Conservation (phyloP, 176 grass and related monocot genomes). For the Oryza coarctata region DNA sequence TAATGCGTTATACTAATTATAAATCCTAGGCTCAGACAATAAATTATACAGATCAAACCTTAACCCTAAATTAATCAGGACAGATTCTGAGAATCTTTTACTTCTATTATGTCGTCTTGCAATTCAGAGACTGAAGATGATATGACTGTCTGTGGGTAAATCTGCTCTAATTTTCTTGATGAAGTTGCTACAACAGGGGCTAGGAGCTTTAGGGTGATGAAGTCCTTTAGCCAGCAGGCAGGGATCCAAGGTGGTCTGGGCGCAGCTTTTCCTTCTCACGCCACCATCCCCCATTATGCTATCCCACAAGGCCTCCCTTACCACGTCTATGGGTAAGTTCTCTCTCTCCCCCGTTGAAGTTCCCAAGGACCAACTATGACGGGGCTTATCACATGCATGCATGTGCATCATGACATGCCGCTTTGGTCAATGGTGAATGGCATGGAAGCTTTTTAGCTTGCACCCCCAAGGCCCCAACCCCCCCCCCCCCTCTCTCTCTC, state of each 20-base stretch:
- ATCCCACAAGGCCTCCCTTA: constrained; percentile 91
- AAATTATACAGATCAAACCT: constrained; percentile 28
- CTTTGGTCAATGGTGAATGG: constrained; percentile 59
- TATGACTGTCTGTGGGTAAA: constrained; percentile 8
- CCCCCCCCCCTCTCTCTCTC: not conserved
- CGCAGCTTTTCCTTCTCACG: constrained; percentile 76
- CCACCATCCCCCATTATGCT: constrained; percentile 95
- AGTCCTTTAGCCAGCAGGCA: constrained; percentile 78
- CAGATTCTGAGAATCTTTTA: constrained; percentile 52
- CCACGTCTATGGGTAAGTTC: constrained; percentile 77
- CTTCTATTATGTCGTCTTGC: constrained; percentile 50
- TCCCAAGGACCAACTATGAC: constrained; percentile 28
- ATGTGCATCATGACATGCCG: constrained; percentile 72
- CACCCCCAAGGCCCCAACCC: not conserved
- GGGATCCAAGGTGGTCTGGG: constrained; percentile 71
- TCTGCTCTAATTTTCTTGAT: not conserved
- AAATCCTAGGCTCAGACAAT: not conserved
- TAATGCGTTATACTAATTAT: constrained; percentile 24
- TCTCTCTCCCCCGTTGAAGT: constrained; percentile 8
- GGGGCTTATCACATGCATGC: constrained; percentile 60
- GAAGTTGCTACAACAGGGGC: constrained; percentile 55
- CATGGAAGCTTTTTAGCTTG: constrained; percentile 43
- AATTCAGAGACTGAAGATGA: constrained; percentile 12
- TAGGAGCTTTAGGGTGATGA: constrained; percentile 81
- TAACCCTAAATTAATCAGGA: constrained; percentile 31